A percentile compares a stretch with the other conserved stretches of the same genome.
These are phyloP conservation scores for Kodamaea jinghongensis DNA, from an alignment of 805 yeast species.

Conservation along the genomic window DNA sequence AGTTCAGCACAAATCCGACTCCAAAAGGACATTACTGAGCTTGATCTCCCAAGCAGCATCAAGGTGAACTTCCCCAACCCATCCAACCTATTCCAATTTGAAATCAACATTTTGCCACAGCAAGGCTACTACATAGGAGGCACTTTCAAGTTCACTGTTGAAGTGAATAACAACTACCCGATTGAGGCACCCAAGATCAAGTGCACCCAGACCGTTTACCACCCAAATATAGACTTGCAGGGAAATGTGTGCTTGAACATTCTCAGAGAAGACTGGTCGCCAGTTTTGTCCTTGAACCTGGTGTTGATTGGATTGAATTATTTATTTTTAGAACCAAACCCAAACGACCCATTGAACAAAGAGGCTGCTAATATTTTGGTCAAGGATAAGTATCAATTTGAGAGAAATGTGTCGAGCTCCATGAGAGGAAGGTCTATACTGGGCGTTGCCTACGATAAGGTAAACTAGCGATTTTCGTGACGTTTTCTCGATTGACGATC, in stretches of 20 bases:
- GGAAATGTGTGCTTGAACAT: conserved; percentile 93
- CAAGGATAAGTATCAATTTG: conserved; percentile 44
- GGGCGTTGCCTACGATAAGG: conserved; percentile 10
- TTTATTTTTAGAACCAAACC: conserved; percentile 85
- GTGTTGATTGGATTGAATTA: conserved; percentile 83
- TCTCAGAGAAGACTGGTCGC: conserved; percentile 94
- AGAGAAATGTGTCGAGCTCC: conserved; percentile 52
- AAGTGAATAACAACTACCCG: conserved; percentile 72
- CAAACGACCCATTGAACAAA: conserved; percentile 89
- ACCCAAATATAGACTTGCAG: conserved; percentile 87
- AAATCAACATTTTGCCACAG: conserved; percentile 57
- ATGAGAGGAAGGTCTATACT: conserved; percentile 64
- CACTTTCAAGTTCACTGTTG: conserved; percentile 63
- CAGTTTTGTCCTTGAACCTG: conserved; percentile 78
- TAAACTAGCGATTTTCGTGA: no score
- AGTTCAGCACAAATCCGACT: conserved; percentile 69
- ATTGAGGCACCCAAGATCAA: conserved; percentile 88
- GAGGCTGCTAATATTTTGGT: conserved; percentile 67
- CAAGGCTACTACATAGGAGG: conserved; percentile 76
- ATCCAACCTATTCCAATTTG: conserved; percentile 59
- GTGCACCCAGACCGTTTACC: conserved; percentile 72
- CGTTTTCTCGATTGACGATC: no score
- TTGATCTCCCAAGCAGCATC: conserved; percentile 60
- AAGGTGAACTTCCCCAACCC: conserved; percentile 50
- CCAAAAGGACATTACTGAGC: conserved; percentile 72